A percentile compares a stretch with the other conserved stretches of the same genome.
phyloP scores from a whole-genome alignment of 192 early-diverging fungal genomes.

The Allomyces macrogynus region DNA sequence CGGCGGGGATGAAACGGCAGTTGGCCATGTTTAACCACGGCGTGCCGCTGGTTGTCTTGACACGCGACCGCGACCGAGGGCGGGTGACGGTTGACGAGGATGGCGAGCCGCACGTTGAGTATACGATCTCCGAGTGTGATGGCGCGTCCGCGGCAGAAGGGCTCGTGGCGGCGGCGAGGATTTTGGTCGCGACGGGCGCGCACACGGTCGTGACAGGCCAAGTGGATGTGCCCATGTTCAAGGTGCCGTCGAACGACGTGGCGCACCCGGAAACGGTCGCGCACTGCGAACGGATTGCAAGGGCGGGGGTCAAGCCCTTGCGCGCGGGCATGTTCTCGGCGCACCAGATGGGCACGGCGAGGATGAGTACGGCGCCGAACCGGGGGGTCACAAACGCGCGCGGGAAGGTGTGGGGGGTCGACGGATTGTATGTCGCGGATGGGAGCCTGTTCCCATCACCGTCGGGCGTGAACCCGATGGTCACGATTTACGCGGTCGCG shows the following conservation, averaged over 20 bases:
- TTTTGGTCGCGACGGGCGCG: conserved; percentile 46
- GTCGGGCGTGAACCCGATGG: conserved; percentile 49
- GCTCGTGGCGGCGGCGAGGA: conserved; percentile 16
- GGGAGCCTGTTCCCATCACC: conserved; percentile 48
- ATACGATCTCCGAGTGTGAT: conserved; percentile 28
- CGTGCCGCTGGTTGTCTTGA: conserved; percentile 25
- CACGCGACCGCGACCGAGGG: conserved; percentile 33
- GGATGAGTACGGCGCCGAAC: conserved; percentile 35
- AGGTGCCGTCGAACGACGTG: neutral
- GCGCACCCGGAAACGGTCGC: too few species aligned
- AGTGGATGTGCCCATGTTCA: conserved; percentile 12
- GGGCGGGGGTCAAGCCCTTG: conserved; percentile 11
- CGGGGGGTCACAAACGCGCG: conserved; percentile 37
- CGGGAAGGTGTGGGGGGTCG: conserved; percentile 53
- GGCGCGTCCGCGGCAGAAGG: conserved; percentile 19
- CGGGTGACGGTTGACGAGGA: conserved; percentile 19
- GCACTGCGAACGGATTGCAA: too few species aligned
- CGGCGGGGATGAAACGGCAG: conserved; percentile 24
- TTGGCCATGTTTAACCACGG: conserved; percentile 27
- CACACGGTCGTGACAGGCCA: conserved; percentile 30
- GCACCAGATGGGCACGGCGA: conserved; percentile 48
- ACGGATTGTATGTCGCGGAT: conserved; percentile 51
- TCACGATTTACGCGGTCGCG: conserved; percentile 13
- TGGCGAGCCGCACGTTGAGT: conserved; percentile 23
- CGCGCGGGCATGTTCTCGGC: conserved; percentile 22